These are phyloP conservation scores for Lasiosphaeris hirsuta DNA, from an alignment of 495 filamentous ascomycete genomes.

Conservation along the genomic window DNA sequence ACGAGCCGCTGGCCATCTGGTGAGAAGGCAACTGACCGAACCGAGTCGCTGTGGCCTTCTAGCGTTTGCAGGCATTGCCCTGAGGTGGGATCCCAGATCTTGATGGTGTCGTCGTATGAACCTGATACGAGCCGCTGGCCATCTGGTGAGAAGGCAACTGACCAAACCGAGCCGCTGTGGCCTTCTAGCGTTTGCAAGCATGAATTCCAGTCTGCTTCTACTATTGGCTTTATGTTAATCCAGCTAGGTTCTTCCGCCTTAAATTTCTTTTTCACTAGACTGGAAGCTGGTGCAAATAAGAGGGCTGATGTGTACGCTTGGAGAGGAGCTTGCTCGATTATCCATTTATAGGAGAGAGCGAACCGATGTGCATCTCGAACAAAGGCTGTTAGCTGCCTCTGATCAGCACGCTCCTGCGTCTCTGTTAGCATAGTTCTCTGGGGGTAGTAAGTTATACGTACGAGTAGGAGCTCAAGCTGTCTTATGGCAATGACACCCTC, in stretches of 20 bases:
- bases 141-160: slow-evolving; percentile 19
- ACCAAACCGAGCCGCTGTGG: slow-evolving; percentile 3
- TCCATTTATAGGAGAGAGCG: slow-evolving; percentile 18
- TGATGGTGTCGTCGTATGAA: slow-evolving; percentile 28
- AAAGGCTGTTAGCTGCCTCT: neutral
- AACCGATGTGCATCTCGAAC: slow-evolving; percentile 29
- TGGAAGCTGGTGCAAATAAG: slow-evolving; percentile 16
- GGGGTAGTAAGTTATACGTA: slow-evolving; percentile 8
- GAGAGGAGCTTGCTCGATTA: slow-evolving; percentile 26
- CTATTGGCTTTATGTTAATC: slow-evolving; percentile 18
- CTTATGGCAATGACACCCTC: slow-evolving; percentile 24
- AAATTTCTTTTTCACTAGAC: slow-evolving; percentile 15
- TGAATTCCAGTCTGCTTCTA: slow-evolving; percentile 14
- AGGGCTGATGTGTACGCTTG: slow-evolving; percentile 19
- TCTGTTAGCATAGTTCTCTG: neutral
- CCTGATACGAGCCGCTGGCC: slow-evolving; percentile 25
- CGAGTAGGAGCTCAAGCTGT: slow-evolving; percentile 17
- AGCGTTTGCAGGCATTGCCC: slow-evolving; percentile 4
- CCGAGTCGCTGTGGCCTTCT: slow-evolving; percentile 17
- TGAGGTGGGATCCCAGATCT: slow-evolving; percentile 33
- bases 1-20: slow-evolving; percentile 23
- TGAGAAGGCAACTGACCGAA: slow-evolving; percentile 36
- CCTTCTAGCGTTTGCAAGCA: slow-evolving; percentile 14
- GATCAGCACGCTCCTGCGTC: neutral
- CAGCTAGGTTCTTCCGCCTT: slow-evolving; percentile 14